Conservation (phyloP, 805 yeast genomes). For the Nakazawaea ishiwadae region DNA sequence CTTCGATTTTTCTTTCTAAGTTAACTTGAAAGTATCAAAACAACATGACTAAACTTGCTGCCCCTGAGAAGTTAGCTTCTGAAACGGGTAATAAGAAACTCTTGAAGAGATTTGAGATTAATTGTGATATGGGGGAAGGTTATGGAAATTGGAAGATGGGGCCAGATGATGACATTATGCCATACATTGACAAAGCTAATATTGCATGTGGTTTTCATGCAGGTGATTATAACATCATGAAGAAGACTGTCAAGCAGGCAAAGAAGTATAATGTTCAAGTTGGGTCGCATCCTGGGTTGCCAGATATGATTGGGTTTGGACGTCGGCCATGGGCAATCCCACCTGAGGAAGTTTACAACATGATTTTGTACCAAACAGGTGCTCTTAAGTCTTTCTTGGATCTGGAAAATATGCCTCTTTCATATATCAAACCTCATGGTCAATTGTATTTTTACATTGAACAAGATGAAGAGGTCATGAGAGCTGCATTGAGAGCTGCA, state of each 20-base stretch:
- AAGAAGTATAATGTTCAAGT: slow-evolving; percentile 29
- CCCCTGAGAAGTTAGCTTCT: slow-evolving; percentile 1
- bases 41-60: no score
- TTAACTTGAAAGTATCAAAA: no score
- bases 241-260: slow-evolving; percentile 28
- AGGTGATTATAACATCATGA: slow-evolving; percentile 33
- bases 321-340: slow-evolving; percentile 30
- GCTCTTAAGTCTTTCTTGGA: slow-evolving; percentile 32
- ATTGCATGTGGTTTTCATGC: slow-evolving; percentile 39
- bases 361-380: slow-evolving; percentile 35
- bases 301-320: slow-evolving; percentile 36
- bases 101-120: slow-evolving; percentile 25
- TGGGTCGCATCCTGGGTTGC: slow-evolving; percentile 37
- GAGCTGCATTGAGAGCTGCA: slow-evolving; percentile 31
- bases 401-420: slow-evolving; percentile 28
- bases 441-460: slow-evolving; percentile 33
- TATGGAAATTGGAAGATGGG: slow-evolving; percentile 34
- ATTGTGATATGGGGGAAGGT: slow-evolving; percentile 34
- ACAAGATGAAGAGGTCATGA: slow-evolving; percentile 30
- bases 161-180: slow-evolving; percentile 36
- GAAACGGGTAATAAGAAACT: slow-evolving; percentile 3
- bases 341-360: slow-evolving; percentile 30
- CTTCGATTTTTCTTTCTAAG: no score
- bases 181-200: slow-evolving; percentile 32
- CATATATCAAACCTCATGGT: slow-evolving; percentile 34